Base-by-base conservation (phyloP, 257 asterid genomes). In the Haberlea rhodopensis region DNA sequence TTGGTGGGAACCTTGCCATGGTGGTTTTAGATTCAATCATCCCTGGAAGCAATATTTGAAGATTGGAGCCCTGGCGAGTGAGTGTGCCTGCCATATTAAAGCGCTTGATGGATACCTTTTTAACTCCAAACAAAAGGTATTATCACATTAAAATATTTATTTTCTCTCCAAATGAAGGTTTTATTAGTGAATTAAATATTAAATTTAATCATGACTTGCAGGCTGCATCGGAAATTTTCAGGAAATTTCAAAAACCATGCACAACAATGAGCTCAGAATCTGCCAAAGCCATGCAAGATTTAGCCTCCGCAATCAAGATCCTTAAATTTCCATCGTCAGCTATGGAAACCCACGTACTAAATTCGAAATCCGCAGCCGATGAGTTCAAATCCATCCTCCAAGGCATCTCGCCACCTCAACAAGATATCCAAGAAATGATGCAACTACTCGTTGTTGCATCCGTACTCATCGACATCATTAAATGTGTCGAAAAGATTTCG, bases 1-100 rank as follows among this genome's bases (percentile, higher is more conserved):
- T 1, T 76, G 95, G 90, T 87, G 96, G 97, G 97, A 90, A 66
- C 95, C 95, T 11, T 57, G 76, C 2, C 96, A 85, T 64, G 95
- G 94, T 6, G 21, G 73, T 1, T 85, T 87, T 29, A 72, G 65
- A 46, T 81, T 76, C 34, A 46, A 65, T 34, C 95, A 90, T 52
- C 97, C 97, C 62, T 87, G 95, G 96, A 79, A 81, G 56, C 86
- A 80, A 20, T 87, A 90, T 65, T 78, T 80, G 78, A 87, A 81
- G 61, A 64, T 85, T 11, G 90, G 97, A 11, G 80, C 27, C 23
- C 69, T 81, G 3, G 66, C 68, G 8, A 77, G 96, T 63, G 87
- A 84, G 73, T 87, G 97, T 57, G 96, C 96, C 15, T 85, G 78
- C 78, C 83, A 78, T 21, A 68, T 90, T 34, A 80, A 90, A 66